Evolutionary conservation across 345 rosid species (phyloP).

Genomic region (Carallia pectinifolia): DNA sequence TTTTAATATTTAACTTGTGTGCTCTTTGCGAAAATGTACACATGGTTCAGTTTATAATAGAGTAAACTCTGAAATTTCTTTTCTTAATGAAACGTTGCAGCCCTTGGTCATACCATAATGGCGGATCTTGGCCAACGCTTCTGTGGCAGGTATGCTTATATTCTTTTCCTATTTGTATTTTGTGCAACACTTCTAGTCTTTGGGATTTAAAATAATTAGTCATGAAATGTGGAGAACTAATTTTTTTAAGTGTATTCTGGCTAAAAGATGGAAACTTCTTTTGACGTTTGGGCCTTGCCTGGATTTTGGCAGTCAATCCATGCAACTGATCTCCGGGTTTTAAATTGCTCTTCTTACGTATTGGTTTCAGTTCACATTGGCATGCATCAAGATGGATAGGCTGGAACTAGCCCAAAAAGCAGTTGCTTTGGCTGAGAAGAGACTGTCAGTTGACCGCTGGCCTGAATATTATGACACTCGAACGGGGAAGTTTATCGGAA

Average conservation of each 20-base stretch:
- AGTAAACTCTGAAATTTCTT: conserved; percentile 1
- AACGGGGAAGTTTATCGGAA: conserved; percentile 83
- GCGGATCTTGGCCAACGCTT: conserved; percentile 97
- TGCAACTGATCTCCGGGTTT: neutral
- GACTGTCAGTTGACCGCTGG: conserved; percentile 74
- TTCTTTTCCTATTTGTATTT: neutral
- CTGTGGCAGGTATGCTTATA: conserved; percentile 83
- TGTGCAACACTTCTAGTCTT: neutral
- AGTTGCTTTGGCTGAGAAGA: conserved; percentile 70
- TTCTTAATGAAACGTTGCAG: conserved; percentile 39
- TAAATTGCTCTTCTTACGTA: neutral
- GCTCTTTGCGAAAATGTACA: neutral
- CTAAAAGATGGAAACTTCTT: too few species aligned
- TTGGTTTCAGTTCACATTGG: conserved; percentile 74
- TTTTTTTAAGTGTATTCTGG: too few species aligned
- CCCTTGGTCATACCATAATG: conserved; percentile 98
- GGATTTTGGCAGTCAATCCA: too few species aligned
- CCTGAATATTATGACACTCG: conserved; percentile 94
- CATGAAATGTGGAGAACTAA: too few species aligned
- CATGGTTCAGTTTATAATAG: neutral
- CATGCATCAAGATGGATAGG: conserved; percentile 92
- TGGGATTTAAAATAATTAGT: too few species aligned
- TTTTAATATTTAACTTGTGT: neutral
- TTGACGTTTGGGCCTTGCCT: too few species aligned
- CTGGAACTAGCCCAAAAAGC: conserved; percentile 79